These are phyloP conservation scores for Karstenula rhodostoma DNA, from an alignment of 2,329 filamentous ascomycete genomes.

Conservation along the genomic window DNA sequence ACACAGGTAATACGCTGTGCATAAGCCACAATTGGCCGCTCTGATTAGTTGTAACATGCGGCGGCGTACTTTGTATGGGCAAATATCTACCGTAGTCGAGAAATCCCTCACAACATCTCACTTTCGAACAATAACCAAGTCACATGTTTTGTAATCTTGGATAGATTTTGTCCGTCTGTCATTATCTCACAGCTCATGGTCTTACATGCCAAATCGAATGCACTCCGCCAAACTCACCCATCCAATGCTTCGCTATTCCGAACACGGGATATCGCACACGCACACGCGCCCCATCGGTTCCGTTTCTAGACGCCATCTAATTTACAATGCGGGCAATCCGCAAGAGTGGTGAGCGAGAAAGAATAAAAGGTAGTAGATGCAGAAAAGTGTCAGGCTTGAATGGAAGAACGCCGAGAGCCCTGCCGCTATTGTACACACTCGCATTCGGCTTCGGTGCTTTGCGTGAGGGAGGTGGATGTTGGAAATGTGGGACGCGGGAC, in stretches of 20 bases:
- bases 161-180: neutral
- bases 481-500: neutral
- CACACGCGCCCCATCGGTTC: neutral
- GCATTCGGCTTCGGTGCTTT: neutral
- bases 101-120: no score
- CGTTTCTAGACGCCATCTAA: conserved; percentile 13
- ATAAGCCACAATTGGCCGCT: no score
- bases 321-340: conserved; percentile 19
- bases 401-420: conserved; percentile 12
- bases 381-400: conserved; percentile 14
- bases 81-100: no score
- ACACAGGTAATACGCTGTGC: no score
- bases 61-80: no score
- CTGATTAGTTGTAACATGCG: no score
- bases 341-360: conserved; percentile 24
- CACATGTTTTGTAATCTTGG: neutral
- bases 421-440: neutral
- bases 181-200: conserved; percentile 8
- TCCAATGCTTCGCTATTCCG: neutral
- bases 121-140: no score
- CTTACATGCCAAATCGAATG: conserved; percentile 3
- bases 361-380: conserved; percentile 18
- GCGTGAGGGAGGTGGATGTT: neutral
- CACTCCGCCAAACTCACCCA: neutral
- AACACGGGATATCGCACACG: neutral